These are phyloP conservation scores for Eurotiales sp. DNA, from an alignment of 2,329 filamentous ascomycete species.

Conservation along the genomic window DNA sequence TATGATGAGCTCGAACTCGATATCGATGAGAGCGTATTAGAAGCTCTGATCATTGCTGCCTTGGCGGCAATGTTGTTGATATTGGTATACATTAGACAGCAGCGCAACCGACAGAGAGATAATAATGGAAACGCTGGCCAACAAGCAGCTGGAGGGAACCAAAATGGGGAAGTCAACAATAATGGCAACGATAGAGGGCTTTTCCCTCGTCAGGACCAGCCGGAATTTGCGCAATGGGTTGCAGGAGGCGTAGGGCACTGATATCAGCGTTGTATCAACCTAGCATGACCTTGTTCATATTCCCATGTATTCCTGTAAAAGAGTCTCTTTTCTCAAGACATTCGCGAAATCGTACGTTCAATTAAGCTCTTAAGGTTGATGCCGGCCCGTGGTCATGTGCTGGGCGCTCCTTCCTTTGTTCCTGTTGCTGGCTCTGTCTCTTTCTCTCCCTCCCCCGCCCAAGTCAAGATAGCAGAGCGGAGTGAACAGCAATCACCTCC, in stretches of 20 bases:
- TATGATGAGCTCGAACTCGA: slow-evolving; percentile 60
- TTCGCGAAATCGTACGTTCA: too few species aligned
- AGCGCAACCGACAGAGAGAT: slow-evolving; percentile 36
- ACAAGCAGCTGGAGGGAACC: slow-evolving; percentile 6
- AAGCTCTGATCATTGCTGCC: slow-evolving; percentile 78
- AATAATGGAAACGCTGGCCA: slow-evolving; percentile 26
- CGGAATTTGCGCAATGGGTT: slow-evolving; percentile 65
- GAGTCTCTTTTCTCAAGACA: too few species aligned
- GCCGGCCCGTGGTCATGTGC: slow-evolving; percentile 7
- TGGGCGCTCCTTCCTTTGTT: too few species aligned
- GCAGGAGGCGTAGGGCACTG: slow-evolving; percentile 61
- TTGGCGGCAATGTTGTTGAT: slow-evolving; percentile 70
- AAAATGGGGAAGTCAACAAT: slow-evolving; percentile 1
- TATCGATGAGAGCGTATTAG: slow-evolving; percentile 74
- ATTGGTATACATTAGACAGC: slow-evolving; percentile 69
- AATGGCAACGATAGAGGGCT: slow-evolving; percentile 42
- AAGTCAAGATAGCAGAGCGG: background rate
- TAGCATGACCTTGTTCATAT: background rate
- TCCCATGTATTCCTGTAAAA: too few species aligned
- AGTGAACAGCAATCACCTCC: background rate
- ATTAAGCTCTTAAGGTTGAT: slow-evolving; percentile 2
- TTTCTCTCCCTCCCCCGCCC: too few species aligned
- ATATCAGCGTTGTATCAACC: slow-evolving; percentile 1
- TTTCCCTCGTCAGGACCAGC: slow-evolving; percentile 64
- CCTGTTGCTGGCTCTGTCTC: too few species aligned